Percentiles rank a stretch among this genome's conserved stretches.
Evolutionary conservation across 225 moss, liverwort and hornwort genomes (phyloP).

Genomic region (Thuidium tamariscinum): DNA sequence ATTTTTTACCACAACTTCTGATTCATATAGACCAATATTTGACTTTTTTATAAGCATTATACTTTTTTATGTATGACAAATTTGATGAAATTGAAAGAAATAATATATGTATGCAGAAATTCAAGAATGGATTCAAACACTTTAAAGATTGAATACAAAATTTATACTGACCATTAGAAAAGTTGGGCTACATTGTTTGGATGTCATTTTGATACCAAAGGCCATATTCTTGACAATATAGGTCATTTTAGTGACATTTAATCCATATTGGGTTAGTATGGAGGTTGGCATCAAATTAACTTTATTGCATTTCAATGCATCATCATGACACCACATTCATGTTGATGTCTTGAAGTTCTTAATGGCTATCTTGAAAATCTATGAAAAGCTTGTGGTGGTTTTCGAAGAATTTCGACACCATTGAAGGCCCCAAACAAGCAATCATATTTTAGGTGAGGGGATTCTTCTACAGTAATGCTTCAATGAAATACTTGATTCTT

Average conservation of each 20-base stretch:
- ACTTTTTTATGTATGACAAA: background rate
- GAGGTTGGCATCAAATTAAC: too few relatives aligned
- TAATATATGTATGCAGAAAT: background rate
- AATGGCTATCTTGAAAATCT: fast-evolving
- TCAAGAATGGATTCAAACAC: background rate
- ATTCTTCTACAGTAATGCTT: too few relatives aligned
- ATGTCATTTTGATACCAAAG: too few relatives aligned
- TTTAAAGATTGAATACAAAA: fast-evolving
- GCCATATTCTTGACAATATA: too few relatives aligned
- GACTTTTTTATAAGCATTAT: fast-evolving
- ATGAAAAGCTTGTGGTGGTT: fast-evolving
- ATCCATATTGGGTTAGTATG: too few relatives aligned
- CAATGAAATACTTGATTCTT: background rate
- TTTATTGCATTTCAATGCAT: too few relatives aligned
- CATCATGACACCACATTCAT: too few relatives aligned
- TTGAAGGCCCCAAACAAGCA: background rate
- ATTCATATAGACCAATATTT: background rate
- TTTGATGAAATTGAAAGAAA: background rate
- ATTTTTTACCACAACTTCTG: fast-evolving
- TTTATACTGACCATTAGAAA: too few relatives aligned
- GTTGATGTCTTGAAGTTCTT: too few relatives aligned
- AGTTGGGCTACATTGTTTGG: too few relatives aligned
- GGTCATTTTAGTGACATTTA: too few relatives aligned
- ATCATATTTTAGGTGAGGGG: background rate
- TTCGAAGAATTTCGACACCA: fast-evolving